Base-by-base conservation (phyloP, 768 basidiomycete genomes). In the Steccherinum ochraceum region DNA sequence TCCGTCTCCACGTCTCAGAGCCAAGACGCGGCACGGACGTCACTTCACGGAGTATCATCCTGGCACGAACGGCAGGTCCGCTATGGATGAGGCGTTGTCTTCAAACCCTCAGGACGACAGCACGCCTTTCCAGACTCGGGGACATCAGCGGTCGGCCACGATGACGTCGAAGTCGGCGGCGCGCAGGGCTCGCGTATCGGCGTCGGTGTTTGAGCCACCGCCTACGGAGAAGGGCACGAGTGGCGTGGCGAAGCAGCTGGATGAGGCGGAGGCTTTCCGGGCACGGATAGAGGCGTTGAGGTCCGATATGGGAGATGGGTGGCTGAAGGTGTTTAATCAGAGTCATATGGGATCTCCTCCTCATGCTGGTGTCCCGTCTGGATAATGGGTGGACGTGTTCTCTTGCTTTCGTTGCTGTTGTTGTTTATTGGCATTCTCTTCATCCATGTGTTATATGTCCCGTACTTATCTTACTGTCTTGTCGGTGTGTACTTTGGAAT, bases 281-380 rank as follows among this genome's bases (percentile, higher is more conserved):
- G 78, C 79, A 50, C 76, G 76, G 58, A 86, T 94, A 46, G 92
- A 93, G 71, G 84, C 84, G 16, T 60, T 94, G 64, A 83, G 89
- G 65, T 76, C 80, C 52, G 92, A 94, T 60, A 91, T 93, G 76
- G 92, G 92, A 2, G 92, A 93, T 20, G 82, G 83, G 10, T 94
- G 89, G 90, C 61, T 94, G 61, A 87, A 86, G 65, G 89, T 93
- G 26, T 83, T 87, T 59, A 87, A 80, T 52, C 84, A 88, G 70
- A 81, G 81, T 27, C 75, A 75, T 26, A 49, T 65, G 49, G 55
- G 54, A 20, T 65, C 64, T 21, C 57, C 59, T n/a, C 42, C 56
- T 19, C n/a, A n/a, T n/a, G 48, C 53, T 7, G 41, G 41, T n/a
- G 41, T 43, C 19, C 41, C 41, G 7, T 43, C 41, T n/a, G 5